Conservation (phyloP, 1,284 basidiomycete genomes). For the Irpex lacteus region DNA sequence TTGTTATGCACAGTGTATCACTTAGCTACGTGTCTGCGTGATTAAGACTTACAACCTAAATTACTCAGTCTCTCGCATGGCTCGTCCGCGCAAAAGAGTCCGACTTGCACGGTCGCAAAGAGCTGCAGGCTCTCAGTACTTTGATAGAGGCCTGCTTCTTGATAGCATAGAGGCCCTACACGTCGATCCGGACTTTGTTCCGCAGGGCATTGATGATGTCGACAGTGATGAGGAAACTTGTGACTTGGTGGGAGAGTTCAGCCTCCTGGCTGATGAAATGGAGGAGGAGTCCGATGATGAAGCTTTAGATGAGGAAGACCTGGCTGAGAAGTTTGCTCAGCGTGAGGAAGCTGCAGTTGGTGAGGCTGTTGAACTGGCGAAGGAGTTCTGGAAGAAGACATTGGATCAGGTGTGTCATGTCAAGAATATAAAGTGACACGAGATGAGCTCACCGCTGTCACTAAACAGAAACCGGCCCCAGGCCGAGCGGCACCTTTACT, state of each 20-base stretch:
- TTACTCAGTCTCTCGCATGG: neutral
- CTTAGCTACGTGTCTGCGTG: neutral
- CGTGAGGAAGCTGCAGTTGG: neutral
- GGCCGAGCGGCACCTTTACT: neutral
- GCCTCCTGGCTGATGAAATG: neutral
- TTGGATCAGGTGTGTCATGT: neutral
- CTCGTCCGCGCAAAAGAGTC: neutral
- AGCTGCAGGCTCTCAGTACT: neutral
- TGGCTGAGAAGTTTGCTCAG: neutral
- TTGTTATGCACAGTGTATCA: neutral
- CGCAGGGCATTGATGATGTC: neutral
- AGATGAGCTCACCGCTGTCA: neutral
- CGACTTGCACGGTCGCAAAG: neutral
- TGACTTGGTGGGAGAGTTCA: neutral
- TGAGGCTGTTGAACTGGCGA: neutral
- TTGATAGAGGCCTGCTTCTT: neutral
- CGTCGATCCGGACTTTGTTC: neutral
- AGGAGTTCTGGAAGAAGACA: neutral
- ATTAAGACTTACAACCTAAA: neutral
- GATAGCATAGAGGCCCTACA: neutral
- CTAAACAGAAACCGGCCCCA: neutral
- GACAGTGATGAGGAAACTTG: neutral
- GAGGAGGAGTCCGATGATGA: neutral
- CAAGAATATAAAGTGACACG: neutral
- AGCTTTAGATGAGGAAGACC: neutral